Evolutionary conservation across 139 green algal species (phyloP).

Genomic region (Chlamydomonas incerta): DNA sequence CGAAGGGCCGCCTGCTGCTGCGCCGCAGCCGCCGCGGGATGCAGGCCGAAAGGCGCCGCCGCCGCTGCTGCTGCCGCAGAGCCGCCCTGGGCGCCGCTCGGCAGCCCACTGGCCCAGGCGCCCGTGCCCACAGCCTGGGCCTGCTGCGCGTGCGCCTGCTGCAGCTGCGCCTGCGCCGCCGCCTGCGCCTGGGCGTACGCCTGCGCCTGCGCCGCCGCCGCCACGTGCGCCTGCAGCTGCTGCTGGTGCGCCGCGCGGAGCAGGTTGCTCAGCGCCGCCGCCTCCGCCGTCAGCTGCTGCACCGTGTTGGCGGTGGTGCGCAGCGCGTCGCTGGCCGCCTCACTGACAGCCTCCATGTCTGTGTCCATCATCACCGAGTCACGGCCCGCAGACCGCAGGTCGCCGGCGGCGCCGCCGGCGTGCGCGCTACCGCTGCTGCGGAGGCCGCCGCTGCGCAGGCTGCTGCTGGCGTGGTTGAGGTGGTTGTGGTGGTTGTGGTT

Average conservation of each 20-base stretch:
- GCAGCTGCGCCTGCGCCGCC: conserved; percentile 1
- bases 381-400: not conserved
- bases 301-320: conserved; percentile 32
- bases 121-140: no score
- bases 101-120: no score
- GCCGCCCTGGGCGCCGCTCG: no score
- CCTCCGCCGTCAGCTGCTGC: conserved; percentile 42
- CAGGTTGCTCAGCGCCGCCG: conserved; percentile 10
- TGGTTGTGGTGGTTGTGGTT: no score
- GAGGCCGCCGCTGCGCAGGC: no score
- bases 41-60: no score
- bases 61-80: no score
- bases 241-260: conserved; percentile 17
- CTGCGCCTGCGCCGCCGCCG: not conserved
- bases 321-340: conserved; percentile 26
- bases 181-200: not conserved
- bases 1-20: no score
- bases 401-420: not conserved
- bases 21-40: not conserved
- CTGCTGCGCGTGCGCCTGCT: not conserved
- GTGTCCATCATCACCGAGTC: not conserved
- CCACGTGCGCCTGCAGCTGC: conserved; percentile 39
- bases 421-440: not conserved
- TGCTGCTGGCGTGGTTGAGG: no score
- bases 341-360: not conserved